Base-by-base conservation (phyloP, 2,329 filamentous ascomycete species). In the Davidsoniella neocaledoniae region DNA sequence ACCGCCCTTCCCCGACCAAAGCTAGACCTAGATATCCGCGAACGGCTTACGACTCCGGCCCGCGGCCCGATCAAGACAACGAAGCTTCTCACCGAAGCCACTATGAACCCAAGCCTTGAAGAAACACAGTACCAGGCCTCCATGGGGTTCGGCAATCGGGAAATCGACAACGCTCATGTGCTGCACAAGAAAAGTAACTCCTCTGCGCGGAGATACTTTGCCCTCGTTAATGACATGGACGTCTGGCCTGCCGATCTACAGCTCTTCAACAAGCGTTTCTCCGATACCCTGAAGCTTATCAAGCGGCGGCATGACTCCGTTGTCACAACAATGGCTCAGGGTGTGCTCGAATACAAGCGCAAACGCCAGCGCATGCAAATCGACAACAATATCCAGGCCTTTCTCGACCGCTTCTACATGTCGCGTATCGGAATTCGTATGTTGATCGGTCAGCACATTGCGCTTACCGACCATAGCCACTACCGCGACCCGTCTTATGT, bases 351-450 rank as follows among this genome's bases (percentile, higher is more conserved):
- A 68, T 98, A 94, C 73, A 98, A 98, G 70, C 85, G 90, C 50
- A 90, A 83, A 63, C 79, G 87, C 54, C 91, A 98, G 72, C 80
- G 91, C 49, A 91, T 96, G 82, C 91, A 96, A 63, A 98, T 98
- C 60, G 91, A 96, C 67, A 82, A 88, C 63, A 93, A 88, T 58
- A 95, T 98, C 53, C 91, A 98, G 65, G 82, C 86, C 50, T 98
- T 98, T 71, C 78, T 98, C 56, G 91, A 98, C 68, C 85, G 91
- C 53, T 98, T 98, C 68, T 98, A 98, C 73, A 98, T 98, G 91
- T 95, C 88, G 42, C 86, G 91, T 55, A 98, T 98, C 61, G 91
- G 91, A 56, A 98, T 98, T 58, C 85, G 91, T 58, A 98, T 98
- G 91, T 79, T 98, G 46, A 95, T 98, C 59, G 91, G 91, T 48